These are phyloP conservation scores for Scedosporium apiospermum DNA, from an alignment of 2,329 filamentous ascomycete species.

Conservation along the genomic window DNA sequence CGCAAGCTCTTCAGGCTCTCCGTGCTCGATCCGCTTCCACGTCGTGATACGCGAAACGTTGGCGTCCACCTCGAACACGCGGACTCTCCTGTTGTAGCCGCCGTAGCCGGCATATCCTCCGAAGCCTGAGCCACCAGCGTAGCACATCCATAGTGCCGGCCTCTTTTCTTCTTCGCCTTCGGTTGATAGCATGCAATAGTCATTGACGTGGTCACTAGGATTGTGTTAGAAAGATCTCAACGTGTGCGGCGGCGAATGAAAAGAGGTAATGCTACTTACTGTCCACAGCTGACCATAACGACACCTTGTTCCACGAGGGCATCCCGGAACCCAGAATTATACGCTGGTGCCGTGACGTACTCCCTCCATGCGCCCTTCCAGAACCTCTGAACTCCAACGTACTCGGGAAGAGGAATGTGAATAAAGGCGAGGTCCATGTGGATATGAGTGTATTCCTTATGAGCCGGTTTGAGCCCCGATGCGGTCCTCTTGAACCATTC, in stretches of 20 bases:
- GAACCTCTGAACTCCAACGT: conserved; percentile 49
- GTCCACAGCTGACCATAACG: conserved; percentile 80
- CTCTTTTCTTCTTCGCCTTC: conserved; percentile 31
- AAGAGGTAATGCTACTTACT: conserved; percentile 42
- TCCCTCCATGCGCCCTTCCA: conserved; percentile 64
- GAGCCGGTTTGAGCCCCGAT: conserved; percentile 61
- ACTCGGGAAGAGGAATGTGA: conserved; percentile 92
- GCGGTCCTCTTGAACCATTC: conserved; percentile 85
- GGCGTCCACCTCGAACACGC: conserved; percentile 89
- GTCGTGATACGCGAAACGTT: conserved; percentile 82
- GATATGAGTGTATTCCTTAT: conserved; percentile 77
- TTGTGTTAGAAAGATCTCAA: background rate
- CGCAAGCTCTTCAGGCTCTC: conserved; percentile 39
- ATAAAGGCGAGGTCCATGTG: conserved; percentile 97
- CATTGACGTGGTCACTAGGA: conserved; percentile 80
- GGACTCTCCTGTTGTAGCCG: conserved; percentile 71
- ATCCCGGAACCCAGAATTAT: conserved; percentile 88
- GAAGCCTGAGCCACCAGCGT: conserved; percentile 83
- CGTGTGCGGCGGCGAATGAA: conserved; percentile 6
- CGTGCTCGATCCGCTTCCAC: conserved; percentile 79
- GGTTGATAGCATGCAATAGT: conserved; percentile 73
- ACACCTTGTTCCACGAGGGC: conserved; percentile 80
- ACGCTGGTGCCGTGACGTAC: conserved; percentile 74
- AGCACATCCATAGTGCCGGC: conserved; percentile 92
- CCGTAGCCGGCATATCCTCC: conserved; percentile 92